Evolutionary conservation across 768 basidiomycete genomes (phyloP).

Genomic region (Tephrocybe sp.): DNA sequence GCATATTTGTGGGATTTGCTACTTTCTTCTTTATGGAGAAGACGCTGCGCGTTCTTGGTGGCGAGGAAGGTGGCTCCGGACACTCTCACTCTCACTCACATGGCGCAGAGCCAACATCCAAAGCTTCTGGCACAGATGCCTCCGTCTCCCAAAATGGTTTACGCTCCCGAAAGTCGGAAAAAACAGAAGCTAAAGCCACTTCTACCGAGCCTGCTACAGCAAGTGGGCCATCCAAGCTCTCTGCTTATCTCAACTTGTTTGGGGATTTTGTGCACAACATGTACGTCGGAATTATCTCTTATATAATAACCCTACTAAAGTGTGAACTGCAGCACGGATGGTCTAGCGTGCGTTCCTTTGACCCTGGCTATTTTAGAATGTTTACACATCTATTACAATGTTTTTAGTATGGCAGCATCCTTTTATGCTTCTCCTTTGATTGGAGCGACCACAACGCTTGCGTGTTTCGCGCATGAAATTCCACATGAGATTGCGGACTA

Average conservation of each 20-base stretch:
- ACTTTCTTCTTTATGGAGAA: slow-evolving; percentile 95
- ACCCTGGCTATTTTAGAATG: not conserved
- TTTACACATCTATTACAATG: not conserved
- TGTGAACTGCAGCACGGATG: slow-evolving; percentile 70
- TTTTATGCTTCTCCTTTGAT: slow-evolving; percentile 95
- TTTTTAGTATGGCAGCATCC: slow-evolving; percentile 84
- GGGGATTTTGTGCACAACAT: slow-evolving; percentile 96
- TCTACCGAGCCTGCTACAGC: slow-evolving; percentile 24
- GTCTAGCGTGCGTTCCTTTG: slow-evolving; percentile 59
- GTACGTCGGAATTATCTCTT: slow-evolving; percentile 38
- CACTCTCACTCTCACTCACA: slow-evolving; percentile 66
- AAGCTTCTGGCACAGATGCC: slow-evolving; percentile 48
- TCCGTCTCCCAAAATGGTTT: slow-evolving; percentile 46
- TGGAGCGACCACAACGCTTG: slow-evolving; percentile 92
- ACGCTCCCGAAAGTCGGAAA: slow-evolving; percentile 43
- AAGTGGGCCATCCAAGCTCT: slow-evolving; percentile 73
- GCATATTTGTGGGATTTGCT: slow-evolving; percentile 85
- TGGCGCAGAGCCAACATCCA: slow-evolving; percentile 34
- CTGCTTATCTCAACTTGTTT: slow-evolving; percentile 90
- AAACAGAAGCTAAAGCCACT: slow-evolving; percentile 20
- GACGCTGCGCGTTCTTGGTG: slow-evolving; percentile 76
- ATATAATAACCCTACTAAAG: slow-evolving; percentile 11
- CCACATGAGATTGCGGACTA: slow-evolving; percentile 98
- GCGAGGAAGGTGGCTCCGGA: slow-evolving; percentile 52
- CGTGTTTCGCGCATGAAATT: slow-evolving; percentile 94